These are phyloP conservation scores for Dactylellina leptospora DNA, from an alignment of 2,329 filamentous ascomycete genomes.

Conservation along the genomic window DNA sequence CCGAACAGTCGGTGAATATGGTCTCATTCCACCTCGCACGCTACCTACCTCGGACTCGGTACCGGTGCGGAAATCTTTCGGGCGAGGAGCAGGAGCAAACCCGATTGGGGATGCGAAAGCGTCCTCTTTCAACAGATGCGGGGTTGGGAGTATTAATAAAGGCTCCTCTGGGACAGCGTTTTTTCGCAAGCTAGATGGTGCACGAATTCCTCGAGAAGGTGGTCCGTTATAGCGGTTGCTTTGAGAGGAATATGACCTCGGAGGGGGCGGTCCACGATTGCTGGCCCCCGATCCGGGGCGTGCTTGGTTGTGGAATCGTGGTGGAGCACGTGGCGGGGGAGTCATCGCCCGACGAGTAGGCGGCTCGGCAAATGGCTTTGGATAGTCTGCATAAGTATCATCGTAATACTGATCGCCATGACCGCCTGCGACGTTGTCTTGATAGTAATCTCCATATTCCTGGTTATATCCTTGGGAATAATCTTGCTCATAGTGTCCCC, in stretches of 20 bases:
- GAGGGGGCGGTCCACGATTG: constrained; percentile 55
- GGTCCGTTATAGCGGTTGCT: constrained; percentile 60
- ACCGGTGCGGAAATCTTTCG: constrained; percentile 75
- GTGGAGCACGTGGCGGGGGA: constrained; percentile 74
- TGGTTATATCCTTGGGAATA: constrained; percentile 47
- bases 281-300: constrained; percentile 56
- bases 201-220: constrained; percentile 59
- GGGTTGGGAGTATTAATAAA: constrained; percentile 81
- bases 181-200: constrained; percentile 61
- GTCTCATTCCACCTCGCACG: constrained; percentile 67
- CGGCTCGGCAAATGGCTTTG: constrained; percentile 78
- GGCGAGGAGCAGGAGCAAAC: constrained; percentile 80
- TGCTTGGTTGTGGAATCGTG: constrained; percentile 61
- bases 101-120: constrained; percentile 78
- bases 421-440: constrained; percentile 65
- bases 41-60: constrained; percentile 66
- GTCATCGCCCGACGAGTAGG: constrained; percentile 93
- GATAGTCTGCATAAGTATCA: constrained; percentile 72
- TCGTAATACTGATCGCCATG: constrained; percentile 64
- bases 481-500: constrained; percentile 59
- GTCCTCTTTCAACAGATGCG: constrained; percentile 84
- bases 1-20: constrained; percentile 78
- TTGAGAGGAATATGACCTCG: constrained; percentile 62
- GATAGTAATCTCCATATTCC: constrained; percentile 69
- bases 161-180: constrained; percentile 75